Evolutionary conservation across 169 alveolate species (phyloP), one percentile per base, ranked within the genome.

Genomic region (Plasmodium adleri): DNA sequence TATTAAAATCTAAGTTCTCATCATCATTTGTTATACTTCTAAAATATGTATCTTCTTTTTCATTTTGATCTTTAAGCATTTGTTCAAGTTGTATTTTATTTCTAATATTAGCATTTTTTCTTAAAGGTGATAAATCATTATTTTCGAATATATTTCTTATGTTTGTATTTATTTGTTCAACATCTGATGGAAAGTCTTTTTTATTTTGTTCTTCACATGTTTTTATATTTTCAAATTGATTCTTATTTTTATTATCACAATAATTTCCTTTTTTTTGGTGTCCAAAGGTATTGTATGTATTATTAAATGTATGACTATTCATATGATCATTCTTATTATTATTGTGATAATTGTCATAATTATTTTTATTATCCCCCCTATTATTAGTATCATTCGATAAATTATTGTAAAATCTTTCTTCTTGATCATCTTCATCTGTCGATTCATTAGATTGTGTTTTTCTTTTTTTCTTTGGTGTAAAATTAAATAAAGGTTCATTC

Each of bases 71-170:
- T 58, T 78, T 63, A 54, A 78, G 24, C 1, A 64, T 9, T 78
- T 78, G 62, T 45, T 78, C 89, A 32, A 64, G 67, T 15, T 78
- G 89, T 1, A 78, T 78, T 78, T 78, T 78, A 22, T 78, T 78
- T 22, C 89, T 50, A 39, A 78, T 78, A 43, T 78, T 78, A 49
- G 89, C 58, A 47, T 78, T 78, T 49, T 78, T 78, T 49, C 89
- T 78, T 39, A 78, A 22, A 1, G 89, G 89, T 0, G 89, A 78
- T 8, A 78, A 17, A 22, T 78, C 89, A 24, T 78, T 64, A 24
- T 78, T 78, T 78, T 78, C 89, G 58, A 78, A 78, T 17, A 78
- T 64, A 24, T 78, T 78, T 20, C 67, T 78, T 26, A 78, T 78
- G 26, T 78, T 78, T 32, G 24, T 22, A 59, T 78, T 78, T 9